Base-by-base conservation (phyloP, 805 yeast species). In the Candida insectalens region DNA sequence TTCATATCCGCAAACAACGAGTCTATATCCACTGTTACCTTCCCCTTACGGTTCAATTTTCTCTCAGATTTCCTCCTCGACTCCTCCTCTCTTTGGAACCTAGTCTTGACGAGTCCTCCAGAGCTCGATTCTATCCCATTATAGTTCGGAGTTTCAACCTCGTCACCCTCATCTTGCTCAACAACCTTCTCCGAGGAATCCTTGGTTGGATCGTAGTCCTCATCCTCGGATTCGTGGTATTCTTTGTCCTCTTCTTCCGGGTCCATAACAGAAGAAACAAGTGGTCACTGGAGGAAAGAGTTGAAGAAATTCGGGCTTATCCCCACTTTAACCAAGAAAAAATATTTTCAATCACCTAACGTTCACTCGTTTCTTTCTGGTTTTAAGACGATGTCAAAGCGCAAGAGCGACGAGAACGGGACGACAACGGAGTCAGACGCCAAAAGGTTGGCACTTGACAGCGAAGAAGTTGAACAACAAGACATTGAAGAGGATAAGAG, bases 391-490 rank as follows among this genome's bases (percentile, higher is more conserved):
- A 60, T 69, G 51, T 60, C 74, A 50, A 80, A 80, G 52, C 65
- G 88, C 36, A 80, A 78, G 60, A 78, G 74, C 59, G 87, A 79
- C 41, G 84, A 77, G 37, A 59, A 61, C 9, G 66, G 69, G 29
- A 37, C 39, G n/a, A 73, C 70, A 35, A 62, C 69, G n/a, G n/a
- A n/a, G n/a, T n/a, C n/a, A n/a, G n/a, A n/a, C 20, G 74, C 63
- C 34, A 80, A 80, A 47, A 60, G 89, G 33, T 81, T 78, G 12
- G 88, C 88, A 2, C 63, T 79, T 43, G 83, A 78, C 42, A 71
- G 76, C 36, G 83, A 72, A 36, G 69, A 66, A 30, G 53, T 69
- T 28, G 73, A 64, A 19, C 56, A 49, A 32, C 50, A 51, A 15
- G 73, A 67, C 19, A 55, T 57, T 19, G 57, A 60, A 33, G 63